Percentiles rank a stretch among this genome's conserved stretches.
Conservation (phyloP, 169 alveolate species). For the Plasmodium malariae region DNA sequence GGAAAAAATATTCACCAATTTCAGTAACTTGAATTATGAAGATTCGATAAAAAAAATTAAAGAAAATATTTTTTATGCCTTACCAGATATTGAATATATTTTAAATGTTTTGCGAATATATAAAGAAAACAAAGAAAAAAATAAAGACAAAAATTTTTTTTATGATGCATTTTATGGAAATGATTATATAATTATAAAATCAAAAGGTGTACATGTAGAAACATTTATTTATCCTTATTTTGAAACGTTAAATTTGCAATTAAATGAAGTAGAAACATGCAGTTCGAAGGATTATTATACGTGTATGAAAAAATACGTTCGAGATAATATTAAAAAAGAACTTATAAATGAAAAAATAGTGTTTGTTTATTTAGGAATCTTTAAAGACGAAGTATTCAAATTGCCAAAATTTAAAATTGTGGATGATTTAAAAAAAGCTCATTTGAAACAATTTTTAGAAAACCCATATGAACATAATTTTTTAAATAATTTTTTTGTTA, state of each 20-base stretch:
- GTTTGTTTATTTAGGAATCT: conserved; percentile 45
- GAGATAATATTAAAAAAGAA: not conserved
- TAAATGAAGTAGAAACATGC: conserved; percentile 33
- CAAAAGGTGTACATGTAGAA: conserved; percentile 68
- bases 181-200: conserved; percentile 56
- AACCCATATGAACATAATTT: conserved; percentile 22
- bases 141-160: conserved; percentile 22
- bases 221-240: conserved; percentile 72
- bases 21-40: conserved; percentile 14
- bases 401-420: conserved; percentile 38
- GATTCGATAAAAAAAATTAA: conserved; percentile 31
- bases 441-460: conserved; percentile 57
- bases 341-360: conserved; percentile 17
- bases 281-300: conserved; percentile 22
- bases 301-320: conserved; percentile 44
- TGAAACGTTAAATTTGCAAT: conserved; percentile 49
- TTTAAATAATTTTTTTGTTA: conserved; percentile 54
- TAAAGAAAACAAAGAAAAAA: conserved; percentile 14
- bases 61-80: conserved; percentile 50
- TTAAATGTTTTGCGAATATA: conserved; percentile 14
- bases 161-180: conserved; percentile 56
- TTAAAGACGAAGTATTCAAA: conserved; percentile 66
- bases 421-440: conserved; percentile 57
- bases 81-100: conserved; percentile 59
- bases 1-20: conserved; percentile 14